Evolutionary conservation across 2,329 filamentous ascomycete species (phyloP), one percentile per base, ranked within the genome.

Genomic region (Hypoxylon sp.): DNA sequence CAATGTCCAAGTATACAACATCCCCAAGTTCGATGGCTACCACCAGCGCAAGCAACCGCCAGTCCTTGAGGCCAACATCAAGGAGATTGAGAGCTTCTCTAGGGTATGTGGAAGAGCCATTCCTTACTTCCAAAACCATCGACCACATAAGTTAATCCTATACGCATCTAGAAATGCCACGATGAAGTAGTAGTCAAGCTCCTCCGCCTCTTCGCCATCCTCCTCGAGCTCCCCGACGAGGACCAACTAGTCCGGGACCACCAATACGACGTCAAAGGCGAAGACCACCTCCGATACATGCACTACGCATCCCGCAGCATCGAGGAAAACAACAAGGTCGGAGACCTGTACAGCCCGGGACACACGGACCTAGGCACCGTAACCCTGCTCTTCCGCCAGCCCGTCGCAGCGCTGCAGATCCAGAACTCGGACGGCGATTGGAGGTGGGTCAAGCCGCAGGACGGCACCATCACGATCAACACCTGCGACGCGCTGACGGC

Each of bases 241-340:
- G 76, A 84, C 2, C 75, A 78, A 47, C 71, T 87, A 23, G 73
- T 81, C 55, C 71, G 75, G 12, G 70, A 80, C 5, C 84, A 87
- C 64, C 73, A 72, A 11, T 87, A 85, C 64, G 75, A 83, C 2
- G 72, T 76, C n/a, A 75, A 79, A 19, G 76, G 79, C 12, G 82
- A 86, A 53, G 80, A 82, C 16, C 82, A 86, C 49, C 72, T 86
- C n/a, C 76, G 84, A 2, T 86, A 84, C 64, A 86, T 86, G 80
- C 73, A 78, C 36, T 84, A 84, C 59, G 55, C 56, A 2, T 53
- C 60, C 3, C 59, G 62, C 7, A 56, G 42, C 19, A 19, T 50
- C 1, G 73, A 76, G 7, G 73, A 77, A 17, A 77, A 75, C 62
- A 69, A 68, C 35, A 68, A 67, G 31, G 70, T 69, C 7, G 74